Evolutionary conservation across 768 basidiomycete genomes (phyloP).

Genomic region (Tulasnella sp.): DNA sequence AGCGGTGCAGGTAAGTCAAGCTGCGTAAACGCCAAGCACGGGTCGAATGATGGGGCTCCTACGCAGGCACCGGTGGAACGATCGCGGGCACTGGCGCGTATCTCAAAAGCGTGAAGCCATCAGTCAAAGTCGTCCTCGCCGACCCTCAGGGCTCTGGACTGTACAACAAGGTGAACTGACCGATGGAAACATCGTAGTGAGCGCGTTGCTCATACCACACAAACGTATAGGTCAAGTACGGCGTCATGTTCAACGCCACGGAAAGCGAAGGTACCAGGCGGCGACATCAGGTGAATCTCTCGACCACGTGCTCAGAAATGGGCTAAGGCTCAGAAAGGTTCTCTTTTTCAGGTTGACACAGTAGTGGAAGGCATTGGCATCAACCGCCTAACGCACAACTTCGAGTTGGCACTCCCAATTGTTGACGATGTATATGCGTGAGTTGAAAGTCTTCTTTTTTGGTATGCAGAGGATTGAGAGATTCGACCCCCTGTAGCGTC

Average conservation of each 20-base stretch:
- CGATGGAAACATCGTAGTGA: too few species aligned
- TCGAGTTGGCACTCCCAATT: slow-evolving; percentile 70
- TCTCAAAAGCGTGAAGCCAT: slow-evolving; percentile 61
- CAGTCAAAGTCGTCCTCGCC: slow-evolving; percentile 59
- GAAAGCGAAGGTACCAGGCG: slow-evolving; percentile 91
- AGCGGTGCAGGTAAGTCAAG: slow-evolving; percentile 62
- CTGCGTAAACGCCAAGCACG: background rate
- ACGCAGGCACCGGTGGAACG: slow-evolving; percentile 92
- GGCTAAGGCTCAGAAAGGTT: background rate
- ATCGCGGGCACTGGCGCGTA: slow-evolving; percentile 74
- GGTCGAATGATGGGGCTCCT: background rate
- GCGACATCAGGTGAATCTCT: slow-evolving; percentile 48
- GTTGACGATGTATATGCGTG: slow-evolving; percentile 86
- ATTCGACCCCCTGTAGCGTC: slow-evolving; percentile 38
- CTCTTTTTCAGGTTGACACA: slow-evolving; percentile 58
- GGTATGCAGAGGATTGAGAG: background rate
- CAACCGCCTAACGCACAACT: slow-evolving; percentile 85
- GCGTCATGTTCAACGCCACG: slow-evolving; percentile 88
- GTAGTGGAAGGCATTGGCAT: slow-evolving; percentile 94
- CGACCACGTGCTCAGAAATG: background rate
- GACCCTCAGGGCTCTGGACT: slow-evolving; percentile 94
- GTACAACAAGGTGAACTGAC: slow-evolving; percentile 71
- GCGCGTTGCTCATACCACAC: background rate
- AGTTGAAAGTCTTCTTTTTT: background rate
- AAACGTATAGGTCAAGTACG: slow-evolving; percentile 56